Evolutionary conservation across 352 stramenopile genomes (phyloP), one percentile per base, ranked within the genome.

Genomic region (Pythium coloratum): DNA sequence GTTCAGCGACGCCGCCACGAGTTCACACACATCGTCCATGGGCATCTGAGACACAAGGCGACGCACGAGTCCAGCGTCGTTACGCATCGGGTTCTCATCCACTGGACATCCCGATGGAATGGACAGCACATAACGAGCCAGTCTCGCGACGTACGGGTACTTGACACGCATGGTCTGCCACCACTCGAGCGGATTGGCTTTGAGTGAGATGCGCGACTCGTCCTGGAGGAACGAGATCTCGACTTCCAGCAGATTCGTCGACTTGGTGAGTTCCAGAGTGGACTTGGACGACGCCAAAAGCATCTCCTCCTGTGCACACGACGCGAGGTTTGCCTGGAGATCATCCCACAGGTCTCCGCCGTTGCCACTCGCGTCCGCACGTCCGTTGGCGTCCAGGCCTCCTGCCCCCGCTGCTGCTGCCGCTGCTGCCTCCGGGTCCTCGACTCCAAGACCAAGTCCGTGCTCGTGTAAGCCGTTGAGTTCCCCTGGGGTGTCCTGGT

Each of bases 201-300:
- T 73, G 46, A 92, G 62, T 34, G 68, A 73, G 36, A 92, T 89
- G 13, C 73, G 72, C 0, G 70, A 69, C 70, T 91, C 84, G 67
- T 91, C 84, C 38, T 90, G 82, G 46, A 91, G 88, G 53, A 90
- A 91, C 10, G 82, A 90, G 5, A 92, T 84, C 67, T 92, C 84
- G 24, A 92, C 79, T 66, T 92, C 82, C 3, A 92, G 61, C 55
- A 91, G 69, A 50, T 91, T 92, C n/a, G 71, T 90, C 4, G 82
- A 90, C 64, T 91, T 90, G 13, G 75, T 79, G 10, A 89, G 70
- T 47, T 92, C 84, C 10, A 91, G 40, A 7, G 82, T 76, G 12
- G 84, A 83, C 70, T 91, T 92, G 24, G 82, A 76, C 12, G 81
- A 82, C 56, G 74, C 81, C 51, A 91, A 59, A n/a, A 90, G 61